Conservation (phyloP, 306 rosid species). For the Prunus dulcis region DNA sequence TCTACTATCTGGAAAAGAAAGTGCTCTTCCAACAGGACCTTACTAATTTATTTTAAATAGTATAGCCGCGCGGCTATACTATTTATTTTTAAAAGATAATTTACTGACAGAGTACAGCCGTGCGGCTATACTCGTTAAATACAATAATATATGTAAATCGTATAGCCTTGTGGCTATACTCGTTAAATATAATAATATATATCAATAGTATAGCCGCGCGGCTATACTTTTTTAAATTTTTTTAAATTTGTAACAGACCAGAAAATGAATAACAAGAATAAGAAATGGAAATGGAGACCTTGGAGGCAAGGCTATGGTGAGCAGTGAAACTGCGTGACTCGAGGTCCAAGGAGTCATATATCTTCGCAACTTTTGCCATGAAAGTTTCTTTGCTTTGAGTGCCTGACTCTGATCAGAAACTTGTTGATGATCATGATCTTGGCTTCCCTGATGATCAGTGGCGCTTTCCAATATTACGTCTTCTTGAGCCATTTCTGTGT, state of each 20-base stretch:
- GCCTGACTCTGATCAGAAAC: not conserved
- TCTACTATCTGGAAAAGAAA: conserved; percentile 54
- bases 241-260: too few species aligned
- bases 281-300: conserved; percentile 14
- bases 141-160: fast-evolving
- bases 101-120: too few species aligned
- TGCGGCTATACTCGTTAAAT: too few species aligned
- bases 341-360: conserved; percentile 40
- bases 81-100: too few species aligned
- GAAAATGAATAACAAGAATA: not conserved
- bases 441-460: not conserved
- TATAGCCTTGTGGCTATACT: too few species aligned
- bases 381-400: conserved; percentile 19
- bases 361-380: conserved; percentile 29
- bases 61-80: too few species aligned
- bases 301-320: conserved; percentile 19
- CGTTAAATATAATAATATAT: too few species aligned
- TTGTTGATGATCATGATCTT: not conserved
- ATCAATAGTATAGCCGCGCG: too few species aligned
- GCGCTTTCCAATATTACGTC: not conserved
- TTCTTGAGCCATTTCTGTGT: not conserved
- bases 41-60: conserved; percentile 40
- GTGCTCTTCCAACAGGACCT: conserved; percentile 50
- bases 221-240: too few species aligned
- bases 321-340: conserved; percentile 23